A percentile compares a stretch with the other conserved stretches of the same genome.
Evolutionary conservation across 139 green algal species (phyloP).

Genomic region (Eudorina sp.): DNA sequence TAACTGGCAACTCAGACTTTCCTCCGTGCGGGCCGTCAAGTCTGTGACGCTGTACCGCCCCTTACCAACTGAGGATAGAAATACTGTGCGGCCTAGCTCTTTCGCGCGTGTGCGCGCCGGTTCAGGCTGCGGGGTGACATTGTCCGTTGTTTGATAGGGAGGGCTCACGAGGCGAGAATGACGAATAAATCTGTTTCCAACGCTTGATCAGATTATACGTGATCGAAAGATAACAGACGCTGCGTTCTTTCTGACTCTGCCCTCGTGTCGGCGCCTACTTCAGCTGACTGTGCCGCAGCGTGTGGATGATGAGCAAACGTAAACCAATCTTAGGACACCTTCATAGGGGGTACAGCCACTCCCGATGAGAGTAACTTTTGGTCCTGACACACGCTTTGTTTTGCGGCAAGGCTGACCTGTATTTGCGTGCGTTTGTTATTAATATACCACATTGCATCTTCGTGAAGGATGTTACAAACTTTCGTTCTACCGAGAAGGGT

Average conservation of each 20-base stretch:
- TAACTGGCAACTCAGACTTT: conserved; percentile 41
- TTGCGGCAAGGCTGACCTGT: background rate
- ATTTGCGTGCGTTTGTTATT: background rate
- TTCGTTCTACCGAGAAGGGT: conserved; percentile 69
- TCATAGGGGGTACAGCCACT: conserved; percentile 50
- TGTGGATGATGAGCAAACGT: conserved; percentile 59
- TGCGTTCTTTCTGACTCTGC: conserved; percentile 75
- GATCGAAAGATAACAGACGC: conserved; percentile 53
- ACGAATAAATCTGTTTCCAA: conserved; percentile 52
- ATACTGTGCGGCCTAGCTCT: background rate
- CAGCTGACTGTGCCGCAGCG: background rate
- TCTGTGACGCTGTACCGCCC: conserved; percentile 41
- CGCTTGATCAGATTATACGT: conserved; percentile 60
- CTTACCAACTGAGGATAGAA: conserved; percentile 52
- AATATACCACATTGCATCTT: background rate
- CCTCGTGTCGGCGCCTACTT: background rate
- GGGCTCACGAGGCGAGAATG: conserved; percentile 11
- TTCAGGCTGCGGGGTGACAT: background rate
- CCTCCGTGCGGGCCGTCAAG: conserved; percentile 53
- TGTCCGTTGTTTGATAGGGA: background rate
- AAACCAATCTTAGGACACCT: conserved; percentile 78
- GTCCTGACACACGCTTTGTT: background rate
- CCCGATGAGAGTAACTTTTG: conserved; percentile 44
- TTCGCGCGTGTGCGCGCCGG: background rate
- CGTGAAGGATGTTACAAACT: conserved; percentile 66